Conservation (phyloP, 2,329 filamentous ascomycete genomes). For the Didymellaceae sp. region DNA sequence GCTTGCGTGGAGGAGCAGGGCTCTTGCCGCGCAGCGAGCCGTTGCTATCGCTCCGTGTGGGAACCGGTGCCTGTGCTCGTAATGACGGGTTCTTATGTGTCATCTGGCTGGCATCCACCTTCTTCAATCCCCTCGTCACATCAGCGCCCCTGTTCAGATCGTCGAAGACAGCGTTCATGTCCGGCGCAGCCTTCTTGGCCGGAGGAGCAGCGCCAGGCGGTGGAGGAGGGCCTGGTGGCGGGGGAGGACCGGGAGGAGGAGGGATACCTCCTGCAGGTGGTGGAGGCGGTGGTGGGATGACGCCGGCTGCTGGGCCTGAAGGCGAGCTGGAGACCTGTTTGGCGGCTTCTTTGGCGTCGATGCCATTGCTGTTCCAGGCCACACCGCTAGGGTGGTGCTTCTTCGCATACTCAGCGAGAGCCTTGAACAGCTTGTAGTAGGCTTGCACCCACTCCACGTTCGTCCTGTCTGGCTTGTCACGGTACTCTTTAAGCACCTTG, state of each 20-base stretch:
- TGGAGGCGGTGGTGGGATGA: conserved; percentile 70
- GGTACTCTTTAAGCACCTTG: conserved; percentile 87
- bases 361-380: conserved; percentile 82
- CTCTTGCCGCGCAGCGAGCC: conserved; percentile 71
- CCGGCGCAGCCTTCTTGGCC: conserved; percentile 57
- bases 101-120: conserved; percentile 95
- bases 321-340: conserved; percentile 59
- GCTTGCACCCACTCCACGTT: conserved; percentile 87
- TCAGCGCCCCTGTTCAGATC: conserved; percentile 87
- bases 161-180: conserved; percentile 87
- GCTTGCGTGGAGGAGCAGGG: conserved; percentile 77
- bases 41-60: conserved; percentile 62
- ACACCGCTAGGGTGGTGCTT: conserved; percentile 80
- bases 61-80: conserved; percentile 73
- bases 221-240: conserved; percentile 59
- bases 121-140: conserved; percentile 88
- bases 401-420: conserved; percentile 83
- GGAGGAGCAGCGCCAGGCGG: conserved; percentile 57
- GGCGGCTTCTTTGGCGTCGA: conserved; percentile 74
- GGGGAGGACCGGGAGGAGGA: conserved; percentile 70
- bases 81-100: conserved; percentile 97
- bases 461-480: conserved; percentile 75
- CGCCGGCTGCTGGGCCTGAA: conserved; percentile 58
- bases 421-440: conserved; percentile 90
- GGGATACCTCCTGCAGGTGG: conserved; percentile 64